Evolutionary conservation across 768 basidiomycete genomes (phyloP), one percentile per base, ranked within the genome.

Genomic region (Flagelloscypha sp.): DNA sequence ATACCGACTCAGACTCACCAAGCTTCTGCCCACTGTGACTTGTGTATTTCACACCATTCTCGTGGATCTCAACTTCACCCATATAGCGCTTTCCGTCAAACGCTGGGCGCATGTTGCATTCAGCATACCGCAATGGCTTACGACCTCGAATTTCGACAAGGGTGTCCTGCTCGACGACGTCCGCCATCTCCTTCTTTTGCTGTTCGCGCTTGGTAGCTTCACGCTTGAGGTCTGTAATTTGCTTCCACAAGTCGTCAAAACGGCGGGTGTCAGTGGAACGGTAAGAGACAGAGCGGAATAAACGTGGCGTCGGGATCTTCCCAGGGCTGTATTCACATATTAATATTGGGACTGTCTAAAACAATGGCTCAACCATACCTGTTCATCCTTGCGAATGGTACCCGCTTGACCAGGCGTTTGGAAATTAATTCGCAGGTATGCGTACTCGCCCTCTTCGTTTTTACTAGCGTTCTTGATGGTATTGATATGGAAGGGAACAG

Each of bases 391-490:
- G 18, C 95, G 94, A 0, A n/a, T n/a, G n/a, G n/a, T n/a, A n/a
- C 90, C 84, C 17, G 97, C 76, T 52, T 97, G 92, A 32, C 95
- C 95, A 8, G 95, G 95, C 0, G 94, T 95, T 57, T 97, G 92
- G 65, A 98, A 97, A 60, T 98, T 98, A 58, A 99, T 90, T 2
- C 95, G 78, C 36, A 99, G 71, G 49, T 87, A 89, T 0, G 92
- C 93, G 54, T 81, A 86, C 33, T 98, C 90, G 5, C 86, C 88
- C 58, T 98, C 95, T 44, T 99, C 94, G 44, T 76, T 95, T 65
- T 98, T 98, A 66, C 85, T 92, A 20, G 84, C 86, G 53, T 94
- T 98, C 63, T 99, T 98, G 45, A 99, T 89, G 2, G 90, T 90
- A 52, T 94, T 94, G 61, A 98, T 93, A 54, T 99, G 95, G 68